Percentiles rank a stretch among this genome's conserved stretches.
phyloP scores from a whole-genome alignment of 352 stramenopile genomes.

The Pythium brassicae region DNA sequence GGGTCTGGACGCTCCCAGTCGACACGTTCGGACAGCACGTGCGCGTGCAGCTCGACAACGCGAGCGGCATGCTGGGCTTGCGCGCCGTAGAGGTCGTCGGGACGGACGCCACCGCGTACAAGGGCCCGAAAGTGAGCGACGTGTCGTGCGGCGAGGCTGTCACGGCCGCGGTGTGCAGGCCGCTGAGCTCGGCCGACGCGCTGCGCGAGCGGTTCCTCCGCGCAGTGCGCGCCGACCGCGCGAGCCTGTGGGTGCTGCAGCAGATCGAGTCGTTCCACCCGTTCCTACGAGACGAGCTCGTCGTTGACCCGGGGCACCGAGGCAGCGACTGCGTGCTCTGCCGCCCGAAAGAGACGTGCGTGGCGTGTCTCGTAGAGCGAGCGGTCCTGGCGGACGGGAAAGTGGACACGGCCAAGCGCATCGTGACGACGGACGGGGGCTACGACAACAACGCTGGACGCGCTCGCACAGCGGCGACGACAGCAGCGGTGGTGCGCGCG shows the following conservation, averaged over 20 bases:
- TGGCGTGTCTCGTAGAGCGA: conserved; percentile 1
- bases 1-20: conserved; percentile 37
- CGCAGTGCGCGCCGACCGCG: conserved; percentile 45
- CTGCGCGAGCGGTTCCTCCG: conserved; percentile 54
- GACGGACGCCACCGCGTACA: conserved; percentile 30
- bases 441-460: neutral
- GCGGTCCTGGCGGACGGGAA: neutral
- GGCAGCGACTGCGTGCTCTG: conserved; percentile 20
- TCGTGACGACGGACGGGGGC: neutral
- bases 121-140: conserved; percentile 50
- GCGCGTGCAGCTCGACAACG: conserved; percentile 59
- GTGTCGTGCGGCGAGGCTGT: conserved; percentile 52
- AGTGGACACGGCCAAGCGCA: neutral
- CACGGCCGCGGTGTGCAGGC: conserved; percentile 50
- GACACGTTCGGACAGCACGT: conserved; percentile 57
- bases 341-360: conserved; percentile 3
- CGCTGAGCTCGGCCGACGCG: conserved; percentile 26
- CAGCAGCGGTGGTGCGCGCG: neutral
- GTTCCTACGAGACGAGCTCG: conserved; percentile 20
- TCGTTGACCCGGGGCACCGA: neutral
- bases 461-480: neutral
- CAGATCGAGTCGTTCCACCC: conserved; percentile 70
- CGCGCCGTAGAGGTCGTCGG: conserved; percentile 46
- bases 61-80: conserved; percentile 45
- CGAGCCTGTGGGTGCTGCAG: conserved; percentile 37